Conservation (phyloP, 2,329 filamentous ascomycete genomes). For the Dothistroma pini region DNA sequence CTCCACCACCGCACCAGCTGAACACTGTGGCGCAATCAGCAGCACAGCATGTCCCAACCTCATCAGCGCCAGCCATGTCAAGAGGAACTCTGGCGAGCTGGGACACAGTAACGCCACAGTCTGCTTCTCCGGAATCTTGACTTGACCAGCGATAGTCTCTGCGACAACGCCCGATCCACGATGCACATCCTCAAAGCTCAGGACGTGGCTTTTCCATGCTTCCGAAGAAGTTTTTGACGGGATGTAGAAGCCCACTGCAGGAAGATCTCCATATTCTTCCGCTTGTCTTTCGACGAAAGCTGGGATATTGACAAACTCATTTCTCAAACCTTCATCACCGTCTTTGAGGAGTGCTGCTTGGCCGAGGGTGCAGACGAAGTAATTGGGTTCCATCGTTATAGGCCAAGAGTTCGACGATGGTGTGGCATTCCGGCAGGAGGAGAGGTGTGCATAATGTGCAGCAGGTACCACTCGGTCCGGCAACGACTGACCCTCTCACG, state of each 20-base stretch:
- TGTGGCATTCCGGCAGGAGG: background rate
- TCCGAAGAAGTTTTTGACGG: constrained; percentile 20
- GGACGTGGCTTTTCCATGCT: constrained; percentile 25
- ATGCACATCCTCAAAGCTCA: constrained; percentile 38
- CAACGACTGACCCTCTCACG: background rate
- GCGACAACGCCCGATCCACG: constrained; percentile 39
- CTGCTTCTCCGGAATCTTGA: constrained; percentile 18
- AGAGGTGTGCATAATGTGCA: background rate
- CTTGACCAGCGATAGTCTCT: constrained; percentile 24
- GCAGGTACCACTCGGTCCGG: background rate
- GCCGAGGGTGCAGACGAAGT: constrained; percentile 61
- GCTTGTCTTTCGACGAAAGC: constrained; percentile 52
- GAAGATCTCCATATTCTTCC: constrained; percentile 34
- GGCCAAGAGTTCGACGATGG: background rate
- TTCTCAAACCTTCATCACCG: constrained; percentile 17
- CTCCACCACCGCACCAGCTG: constrained; percentile 48
- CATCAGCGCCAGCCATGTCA: constrained; percentile 59
- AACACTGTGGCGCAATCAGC: constrained; percentile 53
- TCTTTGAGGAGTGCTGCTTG: constrained; percentile 46
- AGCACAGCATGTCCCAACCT: constrained; percentile 53
- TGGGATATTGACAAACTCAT: constrained; percentile 46
- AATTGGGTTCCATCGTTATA: constrained; percentile 38
- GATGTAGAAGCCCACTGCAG: constrained; percentile 51
- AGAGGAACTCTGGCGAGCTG: constrained; percentile 56
- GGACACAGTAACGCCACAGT: constrained; percentile 54